Evolutionary conservation across 129 eudicot genomes (phyloP).

Genomic region (Deinandra increscens): DNA sequence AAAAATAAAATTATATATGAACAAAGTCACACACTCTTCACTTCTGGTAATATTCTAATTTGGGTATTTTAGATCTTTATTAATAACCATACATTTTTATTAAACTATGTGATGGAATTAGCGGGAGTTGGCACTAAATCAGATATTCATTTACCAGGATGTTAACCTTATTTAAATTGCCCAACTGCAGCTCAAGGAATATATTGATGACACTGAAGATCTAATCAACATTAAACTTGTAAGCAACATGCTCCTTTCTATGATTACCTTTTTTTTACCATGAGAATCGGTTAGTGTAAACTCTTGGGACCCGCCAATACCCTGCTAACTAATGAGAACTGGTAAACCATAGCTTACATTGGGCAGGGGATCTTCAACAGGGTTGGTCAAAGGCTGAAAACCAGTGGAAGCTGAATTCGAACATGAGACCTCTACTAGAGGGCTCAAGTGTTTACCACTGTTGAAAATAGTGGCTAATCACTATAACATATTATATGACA

Average conservation of each 20-base stretch:
- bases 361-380: no score
- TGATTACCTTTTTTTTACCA: no score
- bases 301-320: no score
- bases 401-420: no score
- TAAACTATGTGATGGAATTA: not conserved
- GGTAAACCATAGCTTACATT: no score
- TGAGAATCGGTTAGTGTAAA: no score
- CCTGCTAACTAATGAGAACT: no score
- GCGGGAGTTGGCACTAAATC: not conserved
- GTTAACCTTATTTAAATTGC: slow-evolving; percentile 1
- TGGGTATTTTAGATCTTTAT: not conserved
- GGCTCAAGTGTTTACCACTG: not conserved
- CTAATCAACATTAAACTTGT: slow-evolving; percentile 86
- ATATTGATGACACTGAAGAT: slow-evolving; percentile 97
- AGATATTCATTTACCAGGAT: slow-evolving; percentile 9
- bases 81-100: not conserved
- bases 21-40: not conserved
- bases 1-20: no score
- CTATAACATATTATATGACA: not conserved
- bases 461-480: not conserved
- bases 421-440: no score
- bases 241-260: slow-evolving; percentile 23
- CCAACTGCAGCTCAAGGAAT: slow-evolving; percentile 85
- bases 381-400: no score
- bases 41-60: not conserved